phyloP scores from a whole-genome alignment of 371 early-diverging fungal species.

The Mortierella sp. region DNA sequence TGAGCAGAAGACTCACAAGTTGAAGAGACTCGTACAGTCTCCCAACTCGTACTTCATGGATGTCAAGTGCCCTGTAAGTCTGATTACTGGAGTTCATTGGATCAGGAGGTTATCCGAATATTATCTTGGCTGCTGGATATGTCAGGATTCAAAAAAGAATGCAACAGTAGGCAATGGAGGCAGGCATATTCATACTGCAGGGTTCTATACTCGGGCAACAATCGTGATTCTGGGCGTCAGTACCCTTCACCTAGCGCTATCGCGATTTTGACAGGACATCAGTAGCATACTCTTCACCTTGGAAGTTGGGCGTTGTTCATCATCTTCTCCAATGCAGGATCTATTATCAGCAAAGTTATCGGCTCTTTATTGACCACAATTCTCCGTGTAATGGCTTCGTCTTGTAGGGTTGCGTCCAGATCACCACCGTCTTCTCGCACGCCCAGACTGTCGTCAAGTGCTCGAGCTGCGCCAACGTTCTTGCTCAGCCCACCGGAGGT shows the following conservation, averaged over 20 bases:
- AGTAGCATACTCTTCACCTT: too few species aligned
- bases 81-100: background rate
- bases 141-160: background rate
- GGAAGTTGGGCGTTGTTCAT: background rate
- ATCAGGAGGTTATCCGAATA: constrained; percentile 55
- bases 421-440: constrained; percentile 99
- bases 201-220: too few species aligned
- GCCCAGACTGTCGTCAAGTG: constrained; percentile 99
- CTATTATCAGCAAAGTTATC: too few species aligned
- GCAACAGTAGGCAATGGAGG: background rate
- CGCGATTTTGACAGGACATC: too few species aligned
- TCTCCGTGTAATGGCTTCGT: constrained; percentile 9
- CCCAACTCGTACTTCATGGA: constrained; percentile 99
- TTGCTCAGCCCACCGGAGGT: constrained; percentile 99
- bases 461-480: constrained; percentile 95
- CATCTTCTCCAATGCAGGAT: too few species aligned
- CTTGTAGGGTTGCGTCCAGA: constrained; percentile 89
- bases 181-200: too few species aligned
- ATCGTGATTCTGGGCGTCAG: too few species aligned
- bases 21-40: constrained; percentile 98
- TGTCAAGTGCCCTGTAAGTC: constrained; percentile 97
- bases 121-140: constrained; percentile 19
- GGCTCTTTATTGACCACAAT: too few species aligned
- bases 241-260: too few species aligned
- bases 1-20: constrained; percentile 97